Base-by-base conservation (phyloP, 1,284 basidiomycete genomes). In the Gomphus sp. region DNA sequence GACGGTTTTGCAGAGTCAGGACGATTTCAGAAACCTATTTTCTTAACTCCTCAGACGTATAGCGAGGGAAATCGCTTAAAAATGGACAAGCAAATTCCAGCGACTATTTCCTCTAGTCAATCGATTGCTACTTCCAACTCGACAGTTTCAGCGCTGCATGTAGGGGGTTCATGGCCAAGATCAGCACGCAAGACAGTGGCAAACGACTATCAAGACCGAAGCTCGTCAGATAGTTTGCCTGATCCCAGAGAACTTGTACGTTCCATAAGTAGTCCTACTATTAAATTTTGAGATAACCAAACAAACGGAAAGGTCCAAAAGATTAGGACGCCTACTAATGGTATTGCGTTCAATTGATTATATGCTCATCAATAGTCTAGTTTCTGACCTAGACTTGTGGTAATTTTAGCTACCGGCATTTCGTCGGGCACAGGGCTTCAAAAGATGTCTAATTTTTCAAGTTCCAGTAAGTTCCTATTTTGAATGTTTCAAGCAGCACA, bases 161-260 rank as follows among this genome's bases (percentile, higher is more conserved):
- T 14, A 34, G 50, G 10, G n/a, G 28, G 16, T 18, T n/a, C 33
- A 33, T 8, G 25, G 9, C 10, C 10, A 14, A 8, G 31, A 7
- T 22, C 28, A 36, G 22, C 50, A 10, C 33, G 14, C 36, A 52
- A 52, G 33, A 25, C 31, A 11, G 41, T 4, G 39, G 36, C 18
- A 25, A 4, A 12, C n/a, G 25, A 14, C 16, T 16, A 43, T 43
- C 3, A 45, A 22, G n/a, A 45, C n/a, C 10, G 41, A 16, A 45
- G 53, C 18, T 36, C 53, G 10, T 55, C 53, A 10, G 53, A 55
- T 43, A 34, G 41, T n/a, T 45, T 55, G 31, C 53, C 53, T 31
- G 53, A 55, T 18, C 53, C 53, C 16, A 28, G 11, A 33, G 43
- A 5, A 28, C 12, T 55, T 28, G 10, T 55, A 10, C 25, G 39